Evolutionary conservation across 2,329 filamentous ascomycete species (phyloP).

Genomic region (Exophiala viscosa): DNA sequence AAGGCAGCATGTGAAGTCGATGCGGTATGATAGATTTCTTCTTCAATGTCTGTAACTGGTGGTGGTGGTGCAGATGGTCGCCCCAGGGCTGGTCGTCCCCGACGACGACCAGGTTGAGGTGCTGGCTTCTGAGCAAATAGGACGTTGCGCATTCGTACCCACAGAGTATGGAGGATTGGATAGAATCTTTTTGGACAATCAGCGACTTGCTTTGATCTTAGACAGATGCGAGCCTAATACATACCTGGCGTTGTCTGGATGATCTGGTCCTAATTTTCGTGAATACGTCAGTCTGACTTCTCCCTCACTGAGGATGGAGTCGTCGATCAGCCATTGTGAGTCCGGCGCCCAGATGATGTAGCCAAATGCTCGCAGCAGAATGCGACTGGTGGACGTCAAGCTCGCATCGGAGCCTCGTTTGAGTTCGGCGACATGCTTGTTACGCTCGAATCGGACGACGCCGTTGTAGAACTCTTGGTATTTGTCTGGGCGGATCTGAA

Average conservation of each 20-base stretch:
- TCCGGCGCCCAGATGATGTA: conserved; percentile 17
- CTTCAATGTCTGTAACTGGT: not conserved
- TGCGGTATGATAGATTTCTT: not conserved
- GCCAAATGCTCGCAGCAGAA: conserved; percentile 16
- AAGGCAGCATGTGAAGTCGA: not conserved
- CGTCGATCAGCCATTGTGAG: conserved; percentile 15
- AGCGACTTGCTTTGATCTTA: not conserved
- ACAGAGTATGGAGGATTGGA: conserved; percentile 15
- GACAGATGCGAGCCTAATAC: not conserved
- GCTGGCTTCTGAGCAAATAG: conserved; percentile 10
- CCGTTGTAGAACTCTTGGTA: conserved; percentile 17
- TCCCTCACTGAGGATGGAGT: conserved; percentile 12
- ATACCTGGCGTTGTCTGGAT: conserved; percentile 10
- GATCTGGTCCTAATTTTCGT: not conserved
- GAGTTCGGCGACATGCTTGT: conserved; percentile 12
- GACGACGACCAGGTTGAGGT: not conserved
- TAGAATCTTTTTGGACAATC: conserved; percentile 10
- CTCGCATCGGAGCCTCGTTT: conserved; percentile 10
- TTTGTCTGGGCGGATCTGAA: conserved; percentile 20
- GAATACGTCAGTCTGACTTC: conserved; percentile 17
- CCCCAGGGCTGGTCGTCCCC: not conserved
- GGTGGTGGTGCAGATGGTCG: not conserved
- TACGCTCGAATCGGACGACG: conserved; percentile 17
- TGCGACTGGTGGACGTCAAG: conserved; percentile 7
- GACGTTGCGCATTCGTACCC: conserved; percentile 21